Evolutionary conservation across 345 rosid genomes (phyloP), one percentile per base, ranked within the genome.

Genomic region (Ailanthus altissimus): DNA sequence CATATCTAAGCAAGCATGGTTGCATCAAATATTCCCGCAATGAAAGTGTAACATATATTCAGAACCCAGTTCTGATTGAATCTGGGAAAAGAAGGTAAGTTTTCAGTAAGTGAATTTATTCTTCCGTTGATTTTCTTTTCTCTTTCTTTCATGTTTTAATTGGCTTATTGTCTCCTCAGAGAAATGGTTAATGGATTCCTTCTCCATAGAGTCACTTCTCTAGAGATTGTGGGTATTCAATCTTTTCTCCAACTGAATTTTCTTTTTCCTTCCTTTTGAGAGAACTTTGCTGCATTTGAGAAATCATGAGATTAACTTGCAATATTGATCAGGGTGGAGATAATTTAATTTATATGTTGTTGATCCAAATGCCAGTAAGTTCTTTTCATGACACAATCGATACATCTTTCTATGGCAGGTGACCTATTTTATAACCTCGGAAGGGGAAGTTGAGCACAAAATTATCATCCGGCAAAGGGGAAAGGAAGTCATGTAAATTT

Each of bases 111-210:
- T 82, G 75, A 79, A 69, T 42, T n/a, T 58, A 32, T 49, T 66
- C 49, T 6, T 43, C 26, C 72, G 26, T 64, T 57, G 12, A 53
- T 40, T 36, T 45, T n/a, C 14, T 53, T 16, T 7, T 38, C n/a
- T 54, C 38, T 6, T 63, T 8, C 47, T 38, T 63, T 16, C 25
- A 46, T 20, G 26, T 70, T 50, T 38, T 40, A 2, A 42, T 18
- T 75, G 64, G 49, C 11, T 53, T 73, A 51, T 51, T 21, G 56
- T 59, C 70, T 74, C 70, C 74, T 65, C 87, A 90, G 93, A 57
- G 88, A 83, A 76, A 77, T 78, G 78, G 86, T 58, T 23, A 84
- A 87, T 82, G 92, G 97, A 53, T 88, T 91, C 83, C 94, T 93
- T 83, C 92, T 93, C 46, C 97, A 91, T 70, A 85, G 90, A 87